Conservation (phyloP, 192 early-diverging fungal species). For the Entomortierella parvispora region DNA sequence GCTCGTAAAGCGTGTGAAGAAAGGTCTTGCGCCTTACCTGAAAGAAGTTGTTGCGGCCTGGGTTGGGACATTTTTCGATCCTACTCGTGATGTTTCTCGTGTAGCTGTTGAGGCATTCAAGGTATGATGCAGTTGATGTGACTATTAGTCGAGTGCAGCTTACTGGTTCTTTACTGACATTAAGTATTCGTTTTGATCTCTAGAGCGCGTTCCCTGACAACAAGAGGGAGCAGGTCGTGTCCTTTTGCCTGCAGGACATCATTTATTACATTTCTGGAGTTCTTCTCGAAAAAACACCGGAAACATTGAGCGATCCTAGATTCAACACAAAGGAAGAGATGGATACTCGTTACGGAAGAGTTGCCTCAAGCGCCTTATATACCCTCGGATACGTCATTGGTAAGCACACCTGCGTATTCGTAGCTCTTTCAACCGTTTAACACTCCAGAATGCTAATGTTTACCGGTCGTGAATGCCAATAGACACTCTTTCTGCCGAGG, state of each 20-base stretch:
- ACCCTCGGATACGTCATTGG: conserved; percentile 64
- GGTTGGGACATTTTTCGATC: conserved; percentile 87
- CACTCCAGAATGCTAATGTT: no score
- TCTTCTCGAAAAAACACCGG: conserved; percentile 79
- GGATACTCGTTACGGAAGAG: conserved; percentile 72
- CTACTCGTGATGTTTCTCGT: conserved; percentile 77
- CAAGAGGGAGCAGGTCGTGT: conserved; percentile 79
- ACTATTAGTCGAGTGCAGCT: no score
- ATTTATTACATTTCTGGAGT: conserved; percentile 74
- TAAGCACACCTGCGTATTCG: conserved; percentile 9
- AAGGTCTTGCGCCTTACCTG: conserved; percentile 81
- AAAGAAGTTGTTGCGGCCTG: conserved; percentile 88
- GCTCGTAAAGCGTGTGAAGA: conserved; percentile 73
- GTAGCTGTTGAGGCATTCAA: conserved; percentile 72
- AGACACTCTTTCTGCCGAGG: conserved; percentile 40
- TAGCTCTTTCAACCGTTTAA: no score
- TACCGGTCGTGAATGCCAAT: no score
- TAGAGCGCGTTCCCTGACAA: conserved; percentile 84
- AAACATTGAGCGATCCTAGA: conserved; percentile 83
- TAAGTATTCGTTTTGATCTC: neutral
- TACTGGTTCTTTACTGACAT: conserved; percentile 4
- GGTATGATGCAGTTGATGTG: conserved; percentile 44
- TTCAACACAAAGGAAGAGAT: conserved; percentile 82
- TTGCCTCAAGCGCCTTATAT: conserved; percentile 70
- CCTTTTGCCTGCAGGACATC: conserved; percentile 82